Percentiles rank a stretch among this genome's conserved stretches.
Evolutionary conservation across 1,284 basidiomycete species (phyloP).

Genomic region (Singerocomus rubriflavus): DNA sequence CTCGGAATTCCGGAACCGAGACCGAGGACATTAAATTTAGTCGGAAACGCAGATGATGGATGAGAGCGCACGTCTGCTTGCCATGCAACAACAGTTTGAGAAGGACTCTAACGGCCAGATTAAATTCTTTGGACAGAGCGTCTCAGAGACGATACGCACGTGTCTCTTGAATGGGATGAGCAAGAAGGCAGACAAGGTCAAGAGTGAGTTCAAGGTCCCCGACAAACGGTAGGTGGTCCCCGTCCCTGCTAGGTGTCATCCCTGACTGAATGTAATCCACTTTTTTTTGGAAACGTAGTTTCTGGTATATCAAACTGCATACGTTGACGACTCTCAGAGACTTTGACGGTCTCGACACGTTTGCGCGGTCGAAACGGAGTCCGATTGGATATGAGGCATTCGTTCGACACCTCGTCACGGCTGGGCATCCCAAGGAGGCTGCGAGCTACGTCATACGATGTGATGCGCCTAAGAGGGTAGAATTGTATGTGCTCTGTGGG

Average conservation of each 20-base stretch:
- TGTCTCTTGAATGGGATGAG: slow-evolving; percentile 76
- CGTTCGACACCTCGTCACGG: slow-evolving; percentile 75
- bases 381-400: slow-evolving; percentile 97
- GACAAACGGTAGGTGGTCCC: slow-evolving; percentile 73
- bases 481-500: slow-evolving; percentile 83
- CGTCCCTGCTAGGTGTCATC: background rate
- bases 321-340: slow-evolving; percentile 76
- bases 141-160: slow-evolving; percentile 79
- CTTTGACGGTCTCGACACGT: slow-evolving; percentile 81
- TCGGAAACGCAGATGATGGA: slow-evolving; percentile 75
- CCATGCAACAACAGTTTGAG: slow-evolving; percentile 83
- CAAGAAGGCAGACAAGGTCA: slow-evolving; percentile 85
- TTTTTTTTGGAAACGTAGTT: slow-evolving; percentile 46
- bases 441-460: slow-evolving; percentile 75
- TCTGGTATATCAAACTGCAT: slow-evolving; percentile 90
- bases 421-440: slow-evolving; percentile 73
- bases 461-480: slow-evolving; percentile 77
- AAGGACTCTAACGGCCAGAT: slow-evolving; percentile 80
- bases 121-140: slow-evolving; percentile 72
- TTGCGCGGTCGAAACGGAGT: slow-evolving; percentile 82
- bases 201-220: slow-evolving; percentile 84
- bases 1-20: background rate
- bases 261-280: no score
- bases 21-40: background rate
- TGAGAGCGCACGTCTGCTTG: slow-evolving; percentile 76